Evolutionary conservation across 306 rosid species (phyloP), one percentile per base, ranked within the genome.

Genomic region (Canavalia ensiformis): DNA sequence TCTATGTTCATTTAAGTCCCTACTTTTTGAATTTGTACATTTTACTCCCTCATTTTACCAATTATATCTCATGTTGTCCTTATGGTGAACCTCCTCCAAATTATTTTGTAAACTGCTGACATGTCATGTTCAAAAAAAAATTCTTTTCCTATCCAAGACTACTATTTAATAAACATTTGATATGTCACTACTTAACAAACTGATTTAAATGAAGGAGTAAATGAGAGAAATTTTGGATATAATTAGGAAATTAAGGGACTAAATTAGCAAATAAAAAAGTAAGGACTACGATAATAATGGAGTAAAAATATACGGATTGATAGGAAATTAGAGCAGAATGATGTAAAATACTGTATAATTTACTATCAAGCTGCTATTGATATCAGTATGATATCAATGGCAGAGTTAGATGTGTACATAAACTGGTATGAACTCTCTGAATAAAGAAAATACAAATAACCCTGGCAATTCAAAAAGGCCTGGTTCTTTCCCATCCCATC

Each of bases 41-140:
- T 46, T 49, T 33, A 33, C 7, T 66, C 72, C 31, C 18, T 29
- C 44, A 49, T 10, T 47, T 68, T 46, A 68, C 74, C 57, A 68
- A 45, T 29, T 28, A 25, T 37, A 18, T 41, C 52, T 35, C 41
- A 68, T 45, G 3, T 45, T 45, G 8, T 68, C 41, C 74, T 28
- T 10, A 68, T 29, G 55, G 56, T 45, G 56, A 68, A 45, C 56
- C 60, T 8, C 73, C 55, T 67, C 25, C 28, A 18, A 45, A 46
- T 9, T 13, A 65, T n/a, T 39, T 35, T n/a, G 47, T 5, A 11
- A 64, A 66, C 6, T 28, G 18, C 34, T 8, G 1, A 25, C 35
- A 18, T 42, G 3, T 65, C 25, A 41, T 41, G 42, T 5, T 13
- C 33, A 39, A 5, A 6, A 2, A 5, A 8, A 8, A n/a, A 8